phyloP scores from a whole-genome alignment of 2,329 filamentous ascomycete genomes.

The Hypomyces perniciosus region DNA sequence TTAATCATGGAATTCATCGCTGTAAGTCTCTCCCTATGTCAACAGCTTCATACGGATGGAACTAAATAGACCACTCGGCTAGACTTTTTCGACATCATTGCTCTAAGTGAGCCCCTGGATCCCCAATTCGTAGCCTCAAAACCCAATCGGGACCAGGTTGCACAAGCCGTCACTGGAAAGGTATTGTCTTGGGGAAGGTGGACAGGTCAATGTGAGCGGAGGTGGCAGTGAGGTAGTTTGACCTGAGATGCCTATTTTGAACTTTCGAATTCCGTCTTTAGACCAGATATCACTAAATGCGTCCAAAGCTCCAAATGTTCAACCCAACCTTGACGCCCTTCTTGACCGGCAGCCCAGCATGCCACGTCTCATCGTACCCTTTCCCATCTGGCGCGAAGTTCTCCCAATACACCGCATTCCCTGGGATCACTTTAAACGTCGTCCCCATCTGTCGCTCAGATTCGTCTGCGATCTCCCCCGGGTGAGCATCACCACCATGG shows the following conservation, averaged over 20 bases:
- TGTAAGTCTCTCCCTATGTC: slow-evolving; percentile 27
- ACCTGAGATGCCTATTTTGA: not conserved
- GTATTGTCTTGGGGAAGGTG: slow-evolving; percentile 45
- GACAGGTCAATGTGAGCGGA: slow-evolving; percentile 40
- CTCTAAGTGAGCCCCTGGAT: slow-evolving; percentile 39
- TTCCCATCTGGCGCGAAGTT: slow-evolving; percentile 48
- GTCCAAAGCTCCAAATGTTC: slow-evolving; percentile 49
- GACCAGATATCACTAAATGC: slow-evolving; percentile 21
- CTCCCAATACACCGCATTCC: slow-evolving; percentile 54
- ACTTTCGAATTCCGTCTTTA: not conserved
- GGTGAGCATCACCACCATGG: not conserved
- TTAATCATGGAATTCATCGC: slow-evolving; percentile 46
- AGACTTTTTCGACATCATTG: slow-evolving; percentile 46
- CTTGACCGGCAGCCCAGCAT: slow-evolving; percentile 46
- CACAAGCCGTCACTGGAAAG: slow-evolving; percentile 38
- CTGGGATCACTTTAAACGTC: slow-evolving; percentile 43
- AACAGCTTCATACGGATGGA: fast-evolving
- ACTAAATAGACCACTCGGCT: not conserved
- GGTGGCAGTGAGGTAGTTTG: slow-evolving; percentile 18
- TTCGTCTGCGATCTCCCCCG: slow-evolving; percentile 9
- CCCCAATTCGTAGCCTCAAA: slow-evolving; percentile 28
- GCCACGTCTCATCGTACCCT: slow-evolving; percentile 50
- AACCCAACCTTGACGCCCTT: slow-evolving; percentile 48
- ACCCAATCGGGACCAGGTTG: slow-evolving; percentile 38
- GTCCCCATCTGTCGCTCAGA: slow-evolving; percentile 22